These are phyloP conservation scores for Trichoderma sp. DNA, from an alignment of 2,329 filamentous ascomycete species.

Conservation along the genomic window DNA sequence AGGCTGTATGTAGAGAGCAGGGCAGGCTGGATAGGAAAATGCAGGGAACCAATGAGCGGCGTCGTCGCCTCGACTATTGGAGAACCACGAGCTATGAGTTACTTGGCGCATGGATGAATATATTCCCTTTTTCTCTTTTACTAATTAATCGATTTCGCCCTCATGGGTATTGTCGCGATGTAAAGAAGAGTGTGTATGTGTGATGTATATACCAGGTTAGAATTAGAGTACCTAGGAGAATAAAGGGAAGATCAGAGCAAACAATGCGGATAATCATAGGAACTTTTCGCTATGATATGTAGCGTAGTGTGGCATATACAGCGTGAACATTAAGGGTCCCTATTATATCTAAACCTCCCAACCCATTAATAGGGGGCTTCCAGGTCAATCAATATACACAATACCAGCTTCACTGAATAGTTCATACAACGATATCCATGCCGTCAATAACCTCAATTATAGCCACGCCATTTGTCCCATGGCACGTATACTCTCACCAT, in stretches of 20 bases:
- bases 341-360: neutral
- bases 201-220: neutral
- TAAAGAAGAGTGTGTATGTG: neutral
- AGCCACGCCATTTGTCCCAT: neutral
- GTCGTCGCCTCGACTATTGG: neutral
- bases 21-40: conserved; percentile 10
- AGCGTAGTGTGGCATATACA: neutral
- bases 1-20: neutral
- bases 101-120: conserved; percentile 13
- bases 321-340: neutral
- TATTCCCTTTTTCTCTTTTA: neutral
- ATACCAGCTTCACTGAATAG: neutral
- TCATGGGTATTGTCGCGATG: neutral
- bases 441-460: neutral
- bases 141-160: neutral
- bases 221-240: neutral
- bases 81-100: conserved; percentile 19
- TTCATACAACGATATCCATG: neutral
- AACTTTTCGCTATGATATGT: neutral
- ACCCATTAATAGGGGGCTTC: neutral
- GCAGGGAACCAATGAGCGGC: conserved; percentile 4
- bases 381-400: neutral
- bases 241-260: neutral
- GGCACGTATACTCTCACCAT: neutral
- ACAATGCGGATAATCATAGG: neutral